These are phyloP conservation scores for Pseudoturritis turrita DNA, from an alignment of 345 rosid genomes.

Conservation along the genomic window DNA sequence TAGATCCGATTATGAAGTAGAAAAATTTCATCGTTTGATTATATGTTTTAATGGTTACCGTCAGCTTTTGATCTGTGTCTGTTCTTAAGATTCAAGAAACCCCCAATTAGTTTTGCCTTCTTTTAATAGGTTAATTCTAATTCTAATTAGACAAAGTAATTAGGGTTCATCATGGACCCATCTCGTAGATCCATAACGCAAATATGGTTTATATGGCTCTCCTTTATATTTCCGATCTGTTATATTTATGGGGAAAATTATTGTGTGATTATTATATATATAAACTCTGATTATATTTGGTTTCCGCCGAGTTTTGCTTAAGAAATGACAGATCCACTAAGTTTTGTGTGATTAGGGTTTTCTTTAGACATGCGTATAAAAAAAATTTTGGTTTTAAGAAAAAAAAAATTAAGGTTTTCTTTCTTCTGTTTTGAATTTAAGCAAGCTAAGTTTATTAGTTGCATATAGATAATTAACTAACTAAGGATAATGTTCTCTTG, in stretches of 20 bases:
- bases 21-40: neutral
- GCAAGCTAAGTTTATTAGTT: neutral
- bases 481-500: neutral
- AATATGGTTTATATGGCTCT: neutral
- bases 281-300: neutral
- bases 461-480: neutral
- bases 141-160: neutral
- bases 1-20: neutral
- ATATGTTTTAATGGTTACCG: neutral
- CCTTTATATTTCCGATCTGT: neutral
- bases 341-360: slow-evolving; percentile 19
- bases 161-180: neutral
- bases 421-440: neutral
- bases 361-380: slow-evolving; percentile 34
- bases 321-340: neutral
- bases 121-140: neutral
- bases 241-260: neutral
- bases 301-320: neutral
- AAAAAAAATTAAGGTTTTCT: slow-evolving; percentile 45
- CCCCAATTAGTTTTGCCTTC: neutral
- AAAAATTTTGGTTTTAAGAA: no score
- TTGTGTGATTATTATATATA: neutral
- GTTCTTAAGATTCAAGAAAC: neutral
- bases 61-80: neutral
- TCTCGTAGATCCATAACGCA: neutral